phyloP scores from a whole-genome alignment of 306 rosid genomes.

The Heteromeles arbutifolia region DNA sequence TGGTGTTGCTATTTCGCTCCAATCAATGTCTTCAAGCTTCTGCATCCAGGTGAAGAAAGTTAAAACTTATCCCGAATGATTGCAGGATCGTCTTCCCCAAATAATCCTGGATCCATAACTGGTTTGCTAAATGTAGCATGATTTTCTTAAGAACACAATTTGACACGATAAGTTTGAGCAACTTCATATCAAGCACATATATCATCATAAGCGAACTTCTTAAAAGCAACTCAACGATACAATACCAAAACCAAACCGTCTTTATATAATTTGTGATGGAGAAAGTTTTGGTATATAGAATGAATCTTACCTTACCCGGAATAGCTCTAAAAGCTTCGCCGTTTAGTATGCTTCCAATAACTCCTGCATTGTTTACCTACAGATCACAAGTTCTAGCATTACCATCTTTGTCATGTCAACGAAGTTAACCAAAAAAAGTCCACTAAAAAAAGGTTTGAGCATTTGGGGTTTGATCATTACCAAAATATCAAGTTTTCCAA shows the following conservation, averaged over 20 bases:
- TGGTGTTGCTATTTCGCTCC: slow-evolving; percentile 18
- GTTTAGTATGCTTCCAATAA: neutral
- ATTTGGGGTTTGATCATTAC: neutral
- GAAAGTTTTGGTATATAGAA: neutral
- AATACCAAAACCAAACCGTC: no score
- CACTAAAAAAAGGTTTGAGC: neutral
- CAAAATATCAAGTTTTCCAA: slow-evolving; percentile 35
- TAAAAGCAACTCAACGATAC: no score
- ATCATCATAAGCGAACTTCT: no score
- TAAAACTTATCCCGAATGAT: no score
- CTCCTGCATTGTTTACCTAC: slow-evolving; percentile 23
- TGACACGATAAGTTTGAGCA: no score
- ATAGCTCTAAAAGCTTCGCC: neutral
- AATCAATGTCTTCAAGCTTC: slow-evolving; percentile 12
- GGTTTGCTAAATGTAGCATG: no score
- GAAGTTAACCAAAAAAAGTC: no score
- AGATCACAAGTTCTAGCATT: neutral
- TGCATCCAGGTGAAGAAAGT: neutral
- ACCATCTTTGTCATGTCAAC: neutral
- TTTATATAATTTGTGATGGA: no score
- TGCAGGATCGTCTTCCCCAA: no score
- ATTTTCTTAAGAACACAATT: no score
- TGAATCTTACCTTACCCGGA: neutral
- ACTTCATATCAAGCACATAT: no score
- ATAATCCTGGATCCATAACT: no score